phyloP scores from a whole-genome alignment of 2,329 filamentous ascomycete genomes.

The Hypoxylon sp. region DNA sequence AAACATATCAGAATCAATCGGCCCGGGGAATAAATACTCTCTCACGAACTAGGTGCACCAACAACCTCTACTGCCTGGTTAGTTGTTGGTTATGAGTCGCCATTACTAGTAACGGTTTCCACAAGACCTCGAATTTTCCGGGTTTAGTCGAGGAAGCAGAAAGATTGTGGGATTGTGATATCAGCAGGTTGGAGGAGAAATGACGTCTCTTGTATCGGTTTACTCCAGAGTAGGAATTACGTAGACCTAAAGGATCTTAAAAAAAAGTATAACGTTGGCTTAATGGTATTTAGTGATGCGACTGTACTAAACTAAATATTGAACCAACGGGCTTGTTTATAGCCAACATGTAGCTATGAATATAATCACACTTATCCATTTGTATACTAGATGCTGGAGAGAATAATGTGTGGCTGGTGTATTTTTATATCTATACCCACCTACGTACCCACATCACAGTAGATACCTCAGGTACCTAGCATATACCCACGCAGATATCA shows the following conservation, averaged over 20 bases:
- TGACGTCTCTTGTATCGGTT: background rate
- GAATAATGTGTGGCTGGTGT: background rate
- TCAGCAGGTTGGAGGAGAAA: background rate
- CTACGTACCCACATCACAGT: constrained; percentile 11
- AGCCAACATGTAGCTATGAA: background rate
- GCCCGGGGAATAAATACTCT: constrained; percentile 8
- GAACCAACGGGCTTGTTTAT: background rate
- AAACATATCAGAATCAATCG: background rate
- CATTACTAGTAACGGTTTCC: background rate
- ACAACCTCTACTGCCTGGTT: background rate
- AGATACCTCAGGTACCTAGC: background rate
- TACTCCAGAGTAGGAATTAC: background rate
- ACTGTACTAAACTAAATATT: background rate
- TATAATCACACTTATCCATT: constrained; percentile 4
- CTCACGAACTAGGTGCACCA: background rate
- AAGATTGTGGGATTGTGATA: background rate
- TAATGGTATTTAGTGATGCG: background rate
- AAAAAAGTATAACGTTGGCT: background rate
- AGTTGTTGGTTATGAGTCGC: background rate
- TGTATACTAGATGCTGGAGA: constrained; percentile 6
- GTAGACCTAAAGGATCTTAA: background rate
- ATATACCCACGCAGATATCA: constrained; percentile 7
- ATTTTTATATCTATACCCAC: constrained; percentile 14
- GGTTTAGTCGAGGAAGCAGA: background rate
- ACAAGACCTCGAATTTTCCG: background rate